A percentile compares a stretch with the other conserved stretches of the same genome.
Conservation (phyloP, 768 basidiomycete genomes). For the Mycena amicta region DNA sequence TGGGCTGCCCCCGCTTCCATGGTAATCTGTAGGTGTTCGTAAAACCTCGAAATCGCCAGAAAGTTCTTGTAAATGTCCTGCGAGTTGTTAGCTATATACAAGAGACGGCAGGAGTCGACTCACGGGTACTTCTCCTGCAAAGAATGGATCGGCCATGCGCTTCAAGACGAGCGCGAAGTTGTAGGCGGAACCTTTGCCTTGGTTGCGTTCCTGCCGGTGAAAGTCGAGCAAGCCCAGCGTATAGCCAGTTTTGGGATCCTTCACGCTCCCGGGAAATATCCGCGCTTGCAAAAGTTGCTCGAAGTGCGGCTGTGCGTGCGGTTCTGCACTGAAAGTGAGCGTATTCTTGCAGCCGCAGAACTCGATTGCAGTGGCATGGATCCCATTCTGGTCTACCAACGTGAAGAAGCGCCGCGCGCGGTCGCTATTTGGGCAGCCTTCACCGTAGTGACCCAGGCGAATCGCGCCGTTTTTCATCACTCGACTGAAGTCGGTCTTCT, state of each 20-base stretch:
- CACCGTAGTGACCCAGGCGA: conserved; percentile 3
- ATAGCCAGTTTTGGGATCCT: conserved; percentile 9
- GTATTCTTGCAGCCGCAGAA: conserved; percentile 8
- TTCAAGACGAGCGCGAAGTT: conserved; percentile 11
- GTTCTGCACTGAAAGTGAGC: neutral
- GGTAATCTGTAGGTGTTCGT: conserved; percentile 1
- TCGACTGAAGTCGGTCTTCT: conserved; percentile 2
- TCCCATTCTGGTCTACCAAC: conserved; percentile 11
- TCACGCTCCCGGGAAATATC: conserved; percentile 13
- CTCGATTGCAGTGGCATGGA: conserved; percentile 11
- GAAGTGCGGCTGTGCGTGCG: neutral
- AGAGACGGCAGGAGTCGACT: neutral
- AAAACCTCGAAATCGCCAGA: neutral
- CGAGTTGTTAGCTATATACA: neutral
- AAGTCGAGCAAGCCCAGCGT: conserved; percentile 4
- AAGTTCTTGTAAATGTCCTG: conserved; percentile 13
- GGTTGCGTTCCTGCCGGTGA: conserved; percentile 3
- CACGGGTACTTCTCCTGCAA: conserved; percentile 9
- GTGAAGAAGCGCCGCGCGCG: neutral
- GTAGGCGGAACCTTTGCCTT: conserved; percentile 8
- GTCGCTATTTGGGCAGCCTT: conserved; percentile 3
- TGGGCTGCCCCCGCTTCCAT: conserved; percentile 3
- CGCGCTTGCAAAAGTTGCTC: conserved; percentile 6
- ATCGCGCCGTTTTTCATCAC: neutral
- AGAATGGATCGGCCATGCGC: conserved; percentile 12